Evolutionary conservation across 371 early-diverging fungal species (phyloP).

Genomic region (Haplosporangium sp.): DNA sequence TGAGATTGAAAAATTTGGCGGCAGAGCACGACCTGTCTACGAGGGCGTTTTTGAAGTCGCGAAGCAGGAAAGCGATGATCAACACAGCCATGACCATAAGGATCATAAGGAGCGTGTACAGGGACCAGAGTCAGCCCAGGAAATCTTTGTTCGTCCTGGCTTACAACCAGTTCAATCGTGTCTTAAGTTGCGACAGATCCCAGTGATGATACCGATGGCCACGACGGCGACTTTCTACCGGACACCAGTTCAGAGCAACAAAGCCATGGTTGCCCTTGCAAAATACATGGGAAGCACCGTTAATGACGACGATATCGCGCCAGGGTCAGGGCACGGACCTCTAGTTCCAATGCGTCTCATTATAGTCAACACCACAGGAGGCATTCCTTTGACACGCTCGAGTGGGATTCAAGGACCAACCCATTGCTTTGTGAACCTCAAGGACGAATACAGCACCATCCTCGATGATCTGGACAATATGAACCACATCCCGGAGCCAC

Average conservation of each 20-base stretch:
- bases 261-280: constrained; percentile 58
- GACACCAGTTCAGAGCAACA: constrained; percentile 44
- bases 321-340: constrained; percentile 6
- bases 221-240: constrained; percentile 36
- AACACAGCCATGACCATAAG: background rate
- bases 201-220: constrained; percentile 60
- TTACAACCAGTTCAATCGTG: constrained; percentile 36
- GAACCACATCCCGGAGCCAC: constrained; percentile 54
- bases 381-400: constrained; percentile 59
- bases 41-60: constrained; percentile 60
- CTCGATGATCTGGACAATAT: constrained; percentile 57
- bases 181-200: constrained; percentile 57
- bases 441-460: constrained; percentile 65
- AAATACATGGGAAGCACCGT: constrained; percentile 50
- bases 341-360: constrained; percentile 59
- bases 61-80: background rate
- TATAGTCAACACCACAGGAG: constrained; percentile 65
- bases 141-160: constrained; percentile 49
- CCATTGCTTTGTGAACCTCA: constrained; percentile 74
- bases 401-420: constrained; percentile 57
- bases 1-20: constrained; percentile 81
- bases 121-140: constrained; percentile 18
- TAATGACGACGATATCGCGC: background rate
- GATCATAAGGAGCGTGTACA: background rate
- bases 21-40: constrained; percentile 74